Conservation (phyloP, 129 eudicot species). For the Pseudognaphalium luteoalbum region DNA sequence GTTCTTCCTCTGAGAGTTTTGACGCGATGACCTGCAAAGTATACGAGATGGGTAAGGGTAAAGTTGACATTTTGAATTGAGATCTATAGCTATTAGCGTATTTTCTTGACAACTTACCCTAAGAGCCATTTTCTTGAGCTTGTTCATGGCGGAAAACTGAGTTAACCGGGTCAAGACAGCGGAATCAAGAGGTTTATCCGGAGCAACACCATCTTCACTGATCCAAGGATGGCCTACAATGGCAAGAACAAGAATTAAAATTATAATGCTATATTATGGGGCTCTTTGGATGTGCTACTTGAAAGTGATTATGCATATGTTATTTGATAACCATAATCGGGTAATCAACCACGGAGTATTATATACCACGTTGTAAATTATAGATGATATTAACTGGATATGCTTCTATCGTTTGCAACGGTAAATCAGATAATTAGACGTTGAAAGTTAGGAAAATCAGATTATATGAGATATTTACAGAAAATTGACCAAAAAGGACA, state of each 20-base stretch:
- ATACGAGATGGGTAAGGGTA: slow-evolving; percentile 16
- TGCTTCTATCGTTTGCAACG: not conserved
- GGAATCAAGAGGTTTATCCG: slow-evolving; percentile 83
- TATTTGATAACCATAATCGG: no score
- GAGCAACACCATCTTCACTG: slow-evolving; percentile 69
- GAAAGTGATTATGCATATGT: no score
- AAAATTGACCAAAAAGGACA: not conserved
- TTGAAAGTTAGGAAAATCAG: not conserved
- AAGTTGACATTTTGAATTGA: slow-evolving; percentile 19
- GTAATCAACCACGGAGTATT: no score
- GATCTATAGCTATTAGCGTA: not conserved
- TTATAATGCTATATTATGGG: not conserved
- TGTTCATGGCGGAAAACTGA: slow-evolving; percentile 81
- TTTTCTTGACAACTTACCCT: slow-evolving; percentile 50
- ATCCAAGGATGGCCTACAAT: slow-evolving; percentile 87
- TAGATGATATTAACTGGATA: not conserved
- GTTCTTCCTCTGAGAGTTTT: slow-evolving; percentile 43
- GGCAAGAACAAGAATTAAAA: not conserved
- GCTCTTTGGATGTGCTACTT: no score
- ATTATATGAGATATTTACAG: not conserved
- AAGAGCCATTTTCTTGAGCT: slow-evolving; percentile 89
- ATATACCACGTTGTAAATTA: not conserved
- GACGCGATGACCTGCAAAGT: slow-evolving; percentile 38
- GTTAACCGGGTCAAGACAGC: slow-evolving; percentile 71
- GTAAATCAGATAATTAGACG: no score